phyloP scores from a whole-genome alignment of 768 basidiomycete species.

The Cyathus striatus region DNA sequence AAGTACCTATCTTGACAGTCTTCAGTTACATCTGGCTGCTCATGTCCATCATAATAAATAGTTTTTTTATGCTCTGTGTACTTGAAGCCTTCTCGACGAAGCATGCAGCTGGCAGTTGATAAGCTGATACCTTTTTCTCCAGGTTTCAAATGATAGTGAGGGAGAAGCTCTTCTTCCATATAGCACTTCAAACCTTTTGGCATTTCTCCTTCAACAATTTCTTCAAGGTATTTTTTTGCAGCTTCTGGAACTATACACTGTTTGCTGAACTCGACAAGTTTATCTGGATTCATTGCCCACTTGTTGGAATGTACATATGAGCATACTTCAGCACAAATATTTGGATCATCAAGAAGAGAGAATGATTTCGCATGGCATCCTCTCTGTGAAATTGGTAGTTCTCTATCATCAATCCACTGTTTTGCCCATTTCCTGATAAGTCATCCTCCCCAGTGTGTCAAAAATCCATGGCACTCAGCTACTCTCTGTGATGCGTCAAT shows the following conservation, averaged over 20 bases:
- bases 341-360: slow-evolving; percentile 21
- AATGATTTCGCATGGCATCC: slow-evolving; percentile 20
- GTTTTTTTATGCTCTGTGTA: slow-evolving; percentile 9
- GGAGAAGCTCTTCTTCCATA: slow-evolving; percentile 27
- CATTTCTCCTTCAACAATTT: slow-evolving; percentile 25
- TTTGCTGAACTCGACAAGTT: no score
- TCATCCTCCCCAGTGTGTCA: slow-evolving; percentile 23
- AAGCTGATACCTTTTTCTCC: slow-evolving; percentile 20
- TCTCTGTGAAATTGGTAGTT: slow-evolving; percentile 16
- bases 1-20: slow-evolving; percentile 7
- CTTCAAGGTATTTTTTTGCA: slow-evolving; percentile 19
- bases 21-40: no score
- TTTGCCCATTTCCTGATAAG: slow-evolving; percentile 22
- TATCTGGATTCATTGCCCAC: no score
- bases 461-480: slow-evolving; percentile 23
- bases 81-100: slow-evolving; percentile 13
- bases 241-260: no score
- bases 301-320: no score
- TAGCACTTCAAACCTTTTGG: slow-evolving; percentile 21
- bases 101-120: slow-evolving; percentile 22
- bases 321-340: no score
- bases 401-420: slow-evolving; percentile 15
- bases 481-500: slow-evolving; percentile 19
- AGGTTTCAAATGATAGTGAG: slow-evolving; percentile 21
- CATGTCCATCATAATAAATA: slow-evolving; percentile 14